These are phyloP conservation scores for Microdochium trichocladiopsis DNA, from an alignment of 2,329 filamentous ascomycete species.

Conservation along the genomic window DNA sequence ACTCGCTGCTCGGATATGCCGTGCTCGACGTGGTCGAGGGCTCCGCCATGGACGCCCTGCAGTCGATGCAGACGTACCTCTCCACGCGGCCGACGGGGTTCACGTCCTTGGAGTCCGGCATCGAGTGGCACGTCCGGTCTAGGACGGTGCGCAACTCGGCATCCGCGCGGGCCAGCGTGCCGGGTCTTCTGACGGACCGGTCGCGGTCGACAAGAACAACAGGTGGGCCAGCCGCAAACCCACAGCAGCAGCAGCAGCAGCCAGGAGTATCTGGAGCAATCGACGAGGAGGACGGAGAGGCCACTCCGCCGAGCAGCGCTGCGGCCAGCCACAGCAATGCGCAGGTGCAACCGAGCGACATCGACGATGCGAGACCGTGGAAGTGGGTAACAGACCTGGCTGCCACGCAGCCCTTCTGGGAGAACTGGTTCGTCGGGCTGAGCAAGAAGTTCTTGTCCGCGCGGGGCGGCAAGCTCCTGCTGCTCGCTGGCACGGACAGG, in stretches of 20 bases:
- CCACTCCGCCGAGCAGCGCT: neutral
- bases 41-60: constrained; percentile 87
- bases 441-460: constrained; percentile 82
- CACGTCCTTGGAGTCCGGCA: constrained; percentile 66
- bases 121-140: constrained; percentile 90
- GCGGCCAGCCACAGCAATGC: neutral
- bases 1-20: constrained; percentile 71
- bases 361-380: constrained; percentile 48
- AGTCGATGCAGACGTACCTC: constrained; percentile 90
- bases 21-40: constrained; percentile 95
- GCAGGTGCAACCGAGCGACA: constrained; percentile 12
- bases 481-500: constrained; percentile 84
- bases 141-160: constrained; percentile 77
- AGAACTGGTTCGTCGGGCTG: constrained; percentile 84
- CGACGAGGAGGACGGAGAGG: neutral
- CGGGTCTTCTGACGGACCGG: constrained; percentile 59
- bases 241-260: constrained; percentile 2
- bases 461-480: constrained; percentile 73
- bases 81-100: constrained; percentile 75
- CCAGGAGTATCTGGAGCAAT: neutral
- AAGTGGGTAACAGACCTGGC: constrained; percentile 81
- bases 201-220: constrained; percentile 46
- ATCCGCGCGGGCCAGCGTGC: constrained; percentile 84
- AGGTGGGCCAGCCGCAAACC: constrained; percentile 1
- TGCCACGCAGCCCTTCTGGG: constrained; percentile 85